Evolutionary conservation across 345 rosid genomes (phyloP).

Genomic region (Corchorus olitorius): DNA sequence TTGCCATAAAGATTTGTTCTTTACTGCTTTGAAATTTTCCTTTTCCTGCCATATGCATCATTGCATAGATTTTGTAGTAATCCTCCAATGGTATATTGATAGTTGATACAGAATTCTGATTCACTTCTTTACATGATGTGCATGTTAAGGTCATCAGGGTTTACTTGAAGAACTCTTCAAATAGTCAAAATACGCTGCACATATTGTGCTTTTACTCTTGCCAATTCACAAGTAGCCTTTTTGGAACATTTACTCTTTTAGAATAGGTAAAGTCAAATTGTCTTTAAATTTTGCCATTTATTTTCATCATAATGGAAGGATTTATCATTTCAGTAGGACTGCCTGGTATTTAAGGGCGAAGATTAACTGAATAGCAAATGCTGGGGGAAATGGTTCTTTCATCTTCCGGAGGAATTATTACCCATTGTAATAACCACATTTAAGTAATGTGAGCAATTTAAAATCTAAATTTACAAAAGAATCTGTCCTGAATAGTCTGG

Average conservation of each 20-base stretch:
- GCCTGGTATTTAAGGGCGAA: background rate
- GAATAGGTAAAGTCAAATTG: no score
- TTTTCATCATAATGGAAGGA: background rate
- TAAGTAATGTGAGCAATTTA: background rate
- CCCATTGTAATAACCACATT: background rate
- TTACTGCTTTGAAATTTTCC: background rate
- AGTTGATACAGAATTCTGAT: background rate
- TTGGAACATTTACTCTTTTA: background rate
- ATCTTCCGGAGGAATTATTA: background rate
- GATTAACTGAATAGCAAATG: background rate
- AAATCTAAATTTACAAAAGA: no score
- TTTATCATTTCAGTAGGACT: no score
- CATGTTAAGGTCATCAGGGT: background rate
- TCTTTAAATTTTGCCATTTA: no score
- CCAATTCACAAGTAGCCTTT: background rate
- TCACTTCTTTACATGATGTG: background rate
- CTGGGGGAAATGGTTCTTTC: background rate
- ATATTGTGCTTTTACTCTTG: background rate
- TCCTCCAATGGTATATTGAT: background rate
- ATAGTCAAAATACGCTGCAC: background rate
- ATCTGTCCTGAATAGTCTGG: background rate
- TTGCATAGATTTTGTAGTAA: background rate
- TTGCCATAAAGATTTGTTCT: background rate
- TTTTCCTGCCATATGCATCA: background rate
- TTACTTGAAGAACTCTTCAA: background rate